Evolutionary conservation across 371 early-diverging fungal genomes (phyloP).

Genomic region (Vairimorpha apis): DNA sequence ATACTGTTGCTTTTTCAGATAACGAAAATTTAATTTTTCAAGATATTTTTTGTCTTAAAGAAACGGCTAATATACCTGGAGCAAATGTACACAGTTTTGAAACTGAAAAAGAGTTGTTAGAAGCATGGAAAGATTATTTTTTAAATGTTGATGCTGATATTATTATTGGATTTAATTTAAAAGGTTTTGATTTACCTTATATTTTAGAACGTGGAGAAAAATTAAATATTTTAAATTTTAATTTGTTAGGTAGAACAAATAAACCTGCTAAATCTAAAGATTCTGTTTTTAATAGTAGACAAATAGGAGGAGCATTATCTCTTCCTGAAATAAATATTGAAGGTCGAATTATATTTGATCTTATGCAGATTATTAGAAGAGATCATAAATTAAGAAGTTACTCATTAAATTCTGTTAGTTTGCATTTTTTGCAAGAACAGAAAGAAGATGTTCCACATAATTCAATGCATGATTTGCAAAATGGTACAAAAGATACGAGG

Average conservation of each 20-base stretch:
- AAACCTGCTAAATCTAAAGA: constrained; percentile 71
- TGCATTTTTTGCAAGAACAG: constrained; percentile 91
- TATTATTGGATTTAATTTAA: constrained; percentile 93
- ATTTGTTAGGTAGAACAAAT: constrained; percentile 71
- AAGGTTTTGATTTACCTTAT: constrained; percentile 95
- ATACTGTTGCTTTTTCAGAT: constrained; percentile 75
- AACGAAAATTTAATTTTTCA: constrained; percentile 75
- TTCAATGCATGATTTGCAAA: constrained; percentile 87
- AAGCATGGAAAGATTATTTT: constrained; percentile 68
- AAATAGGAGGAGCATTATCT: constrained; percentile 81
- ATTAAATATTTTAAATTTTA: constrained; percentile 69
- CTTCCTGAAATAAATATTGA: constrained; percentile 77
- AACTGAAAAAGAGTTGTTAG: constrained; percentile 74
- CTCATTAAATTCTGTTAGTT: constrained; percentile 88
- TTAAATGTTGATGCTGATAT: constrained; percentile 84
- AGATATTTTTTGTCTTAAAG: constrained; percentile 79
- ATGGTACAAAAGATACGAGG: constrained; percentile 85
- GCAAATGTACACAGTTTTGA: constrained; percentile 75
- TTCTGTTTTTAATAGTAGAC: constrained; percentile 77
- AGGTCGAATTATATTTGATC: constrained; percentile 87
- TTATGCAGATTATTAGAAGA: constrained; percentile 85
- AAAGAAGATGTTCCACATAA: constrained; percentile 99
- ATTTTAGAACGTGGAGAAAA: constrained; percentile 80
- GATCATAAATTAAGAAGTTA: constrained; percentile 93
- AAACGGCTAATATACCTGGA: constrained; percentile 81